A percentile compares a stretch with the other conserved stretches of the same genome.
Evolutionary conservation across 202 grass and related monocot genomes (phyloP).

Genomic region (Zizania palustris): DNA sequence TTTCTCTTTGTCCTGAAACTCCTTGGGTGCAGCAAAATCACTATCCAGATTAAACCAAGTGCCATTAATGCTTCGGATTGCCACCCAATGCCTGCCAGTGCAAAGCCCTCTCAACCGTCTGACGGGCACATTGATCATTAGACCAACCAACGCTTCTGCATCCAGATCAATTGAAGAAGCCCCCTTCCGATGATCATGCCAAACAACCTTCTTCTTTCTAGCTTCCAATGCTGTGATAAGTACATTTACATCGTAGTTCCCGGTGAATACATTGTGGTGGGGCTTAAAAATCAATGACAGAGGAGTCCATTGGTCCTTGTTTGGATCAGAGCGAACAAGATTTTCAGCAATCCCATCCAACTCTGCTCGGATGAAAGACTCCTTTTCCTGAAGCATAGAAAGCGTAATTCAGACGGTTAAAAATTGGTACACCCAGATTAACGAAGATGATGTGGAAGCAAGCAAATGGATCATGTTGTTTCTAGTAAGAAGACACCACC

Average conservation of each 20-base stretch:
- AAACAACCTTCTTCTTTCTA: conserved; percentile 71
- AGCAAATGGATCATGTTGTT: conserved; percentile 6
- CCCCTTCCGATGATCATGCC: conserved; percentile 74
- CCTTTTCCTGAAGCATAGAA: conserved; percentile 63
- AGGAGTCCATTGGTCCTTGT: conserved; percentile 58
- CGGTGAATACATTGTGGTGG: conserved; percentile 77
- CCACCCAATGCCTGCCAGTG: conserved; percentile 77
- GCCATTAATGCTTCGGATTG: conserved; percentile 63
- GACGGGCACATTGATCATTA: conserved; percentile 75
- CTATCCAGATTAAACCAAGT: conserved; percentile 92
- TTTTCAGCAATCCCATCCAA: conserved; percentile 64
- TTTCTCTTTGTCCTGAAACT: conserved; percentile 58
- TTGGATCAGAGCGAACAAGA: conserved; percentile 56
- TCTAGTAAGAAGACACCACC: neutral
- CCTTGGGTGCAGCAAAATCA: conserved; percentile 65
- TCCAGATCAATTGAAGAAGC: conserved; percentile 67
- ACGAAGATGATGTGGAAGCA: neutral
- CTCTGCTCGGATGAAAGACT: conserved; percentile 67
- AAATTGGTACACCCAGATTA: conserved; percentile 5
- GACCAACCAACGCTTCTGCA: conserved; percentile 56
- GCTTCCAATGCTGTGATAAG: conserved; percentile 69
- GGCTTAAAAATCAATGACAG: conserved; percentile 68
- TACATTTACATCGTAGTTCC: conserved; percentile 96
- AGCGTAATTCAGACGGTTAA: conserved; percentile 8
- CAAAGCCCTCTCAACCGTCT: conserved; percentile 64